These are phyloP conservation scores for Hypoxylon sp. DNA, from an alignment of 2,329 filamentous ascomycete genomes.

Conservation along the genomic window DNA sequence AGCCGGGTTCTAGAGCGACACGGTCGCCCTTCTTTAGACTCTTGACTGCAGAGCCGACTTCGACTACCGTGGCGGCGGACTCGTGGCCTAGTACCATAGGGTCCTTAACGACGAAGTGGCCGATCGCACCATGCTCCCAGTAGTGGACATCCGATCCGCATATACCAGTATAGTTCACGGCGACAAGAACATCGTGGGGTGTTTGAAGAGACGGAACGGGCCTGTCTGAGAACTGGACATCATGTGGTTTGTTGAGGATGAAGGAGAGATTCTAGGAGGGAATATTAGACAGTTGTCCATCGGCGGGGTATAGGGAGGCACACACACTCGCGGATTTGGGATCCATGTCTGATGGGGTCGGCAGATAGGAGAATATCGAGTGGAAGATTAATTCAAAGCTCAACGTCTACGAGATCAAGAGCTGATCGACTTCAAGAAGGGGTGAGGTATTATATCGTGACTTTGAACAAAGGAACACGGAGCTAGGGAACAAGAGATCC, in stretches of 20 bases:
- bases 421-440: slow-evolving; percentile 16
- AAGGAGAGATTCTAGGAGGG: slow-evolving; percentile 82
- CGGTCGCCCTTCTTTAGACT: slow-evolving; percentile 80
- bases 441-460: slow-evolving; percentile 29
- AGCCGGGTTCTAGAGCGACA: slow-evolving; percentile 92
- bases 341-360: slow-evolving; percentile 43
- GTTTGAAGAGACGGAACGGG: slow-evolving; percentile 77
- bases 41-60: slow-evolving; percentile 75
- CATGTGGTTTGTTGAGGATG: slow-evolving; percentile 81
- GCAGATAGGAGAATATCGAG: slow-evolving; percentile 3
- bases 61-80: slow-evolving; percentile 83
- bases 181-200: slow-evolving; percentile 83
- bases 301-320: slow-evolving; percentile 22
- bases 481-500: slow-evolving; percentile 8
- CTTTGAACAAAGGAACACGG: slow-evolving; percentile 7
- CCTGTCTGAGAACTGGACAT: slow-evolving; percentile 81
- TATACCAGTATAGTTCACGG: slow-evolving; percentile 88
- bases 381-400: not conserved
- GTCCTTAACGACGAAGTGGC: slow-evolving; percentile 84
- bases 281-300: slow-evolving; percentile 19
- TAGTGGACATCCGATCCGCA: slow-evolving; percentile 92
- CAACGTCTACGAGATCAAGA: slow-evolving; percentile 5
- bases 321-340: slow-evolving; percentile 50
- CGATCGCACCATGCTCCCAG: slow-evolving; percentile 89
- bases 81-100: slow-evolving; percentile 83